Evolutionary conservation across 805 yeast genomes (phyloP), one percentile per base, ranked within the genome.

Genomic region (Ascoidea rubescens): DNA sequence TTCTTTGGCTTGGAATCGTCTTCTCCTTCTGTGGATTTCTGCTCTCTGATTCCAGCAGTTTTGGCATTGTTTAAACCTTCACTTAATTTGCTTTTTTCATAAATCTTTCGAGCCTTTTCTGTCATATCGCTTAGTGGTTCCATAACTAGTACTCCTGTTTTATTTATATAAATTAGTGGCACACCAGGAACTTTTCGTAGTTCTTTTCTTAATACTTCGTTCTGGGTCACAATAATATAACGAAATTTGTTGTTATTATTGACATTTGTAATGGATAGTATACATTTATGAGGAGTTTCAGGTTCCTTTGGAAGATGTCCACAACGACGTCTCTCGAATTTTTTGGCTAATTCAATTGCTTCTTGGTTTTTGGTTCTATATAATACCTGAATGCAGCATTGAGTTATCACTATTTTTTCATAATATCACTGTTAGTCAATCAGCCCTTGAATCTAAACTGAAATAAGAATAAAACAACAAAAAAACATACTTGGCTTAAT

Each of bases 301-400:
- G 86, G 78, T 31, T 74, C 77, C 45, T 79, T 70, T 45, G 81
- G 80, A 4, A 80, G 72, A 67, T 93, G 99, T 55, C 85, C 85
- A 67, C 99, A 93, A 59, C 96, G 80, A 68, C 99, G 79, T 68
- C 97, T 81, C 67, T 93, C 99, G 58, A 84, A 84, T 1, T 71
- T 63, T 64, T 89, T 93, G 6, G 96, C 98, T 43, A 83, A 60
- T 33, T 77, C 84, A 48, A 93, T 86, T 1, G 95, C 96, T 4
- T 69, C 72, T 60, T 87, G 90, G 60, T 87, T 78, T 31, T 78
- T 77, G 5, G 84, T 73, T 48, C 74, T 74, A 65, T 93, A 93
- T 33, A 93, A 70, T 17, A 86, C 84, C 62, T 88, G 88, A 75
- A 93, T 87, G 60, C 96, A 86, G 64, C 99, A 93, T 66, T 93